Evolutionary conservation across 176 grass and related monocot species (phyloP), one percentile per base, ranked within the genome.

Genomic region (Rhynchospora tenuis): DNA sequence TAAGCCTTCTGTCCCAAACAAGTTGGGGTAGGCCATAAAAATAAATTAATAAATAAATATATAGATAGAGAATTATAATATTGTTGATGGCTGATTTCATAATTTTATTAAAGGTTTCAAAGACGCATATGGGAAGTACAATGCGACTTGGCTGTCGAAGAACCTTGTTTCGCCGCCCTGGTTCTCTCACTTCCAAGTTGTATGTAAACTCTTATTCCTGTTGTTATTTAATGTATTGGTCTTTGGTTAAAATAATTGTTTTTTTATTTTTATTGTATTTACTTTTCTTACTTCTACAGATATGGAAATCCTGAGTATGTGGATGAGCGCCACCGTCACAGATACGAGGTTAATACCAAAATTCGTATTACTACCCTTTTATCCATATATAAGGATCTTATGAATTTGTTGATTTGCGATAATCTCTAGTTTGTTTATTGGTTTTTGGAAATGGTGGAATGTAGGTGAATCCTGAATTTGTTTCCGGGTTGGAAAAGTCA

Each of bases 241-340:
- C 8, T 71, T 80, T 78, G 2, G 20, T 79, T 17, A 33, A n/a
- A 28, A 56, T 55, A 59, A 43, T 7, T 42, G 7, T 85, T 12
- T 46, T 52, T 68, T 1, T 6, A 73, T 26, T 73, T 73, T 67
- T 89, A 76, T 87, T 58, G 27, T 87, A 14, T 51, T 16, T 69
- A 80, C 79, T 80, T 86, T 16, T 75, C 5, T 70, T 79, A 85
- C 52, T 97, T 29, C 80, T 29, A 47, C 85, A 99, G 96, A 60
- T 95, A 99, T 45, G 88, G 86, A 85, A 84, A 79, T 86, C 62
- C 67, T 87, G 20, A 85, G 59, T 89, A 93, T 90, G 88, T 95
- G 76, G 96, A 95, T 90, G 96, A 99, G 43, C 96, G 96, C 6
- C 96, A 99, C 86, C 93, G 93, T 58, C 96, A 99, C 80, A 95